Percentiles rank a stretch among this genome's conserved stretches.
phyloP scores from a whole-genome alignment of 306 rosid genomes.

The Corylus avellana region DNA sequence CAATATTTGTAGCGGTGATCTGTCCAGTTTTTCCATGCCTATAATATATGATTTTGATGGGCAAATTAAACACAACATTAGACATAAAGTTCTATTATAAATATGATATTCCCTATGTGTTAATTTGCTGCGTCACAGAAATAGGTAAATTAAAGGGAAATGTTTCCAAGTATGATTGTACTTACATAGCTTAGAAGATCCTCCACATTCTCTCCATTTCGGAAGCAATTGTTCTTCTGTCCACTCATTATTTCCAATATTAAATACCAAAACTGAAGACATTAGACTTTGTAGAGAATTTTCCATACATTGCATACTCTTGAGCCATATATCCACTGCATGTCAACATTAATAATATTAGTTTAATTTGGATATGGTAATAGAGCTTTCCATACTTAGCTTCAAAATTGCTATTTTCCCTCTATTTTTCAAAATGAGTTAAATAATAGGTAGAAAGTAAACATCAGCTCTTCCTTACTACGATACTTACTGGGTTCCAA shows the following conservation, averaged over 20 bases:
- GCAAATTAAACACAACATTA: not conserved
- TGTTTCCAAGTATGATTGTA: not conserved
- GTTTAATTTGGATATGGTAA: too few species aligned
- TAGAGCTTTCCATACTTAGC: too few species aligned
- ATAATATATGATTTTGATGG: not conserved
- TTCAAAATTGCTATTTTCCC: too few species aligned
- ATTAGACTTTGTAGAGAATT: constrained; percentile 24
- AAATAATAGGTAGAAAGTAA: too few species aligned
- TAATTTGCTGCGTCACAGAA: not conserved
- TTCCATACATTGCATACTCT: constrained; percentile 34
- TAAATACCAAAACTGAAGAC: constrained; percentile 19
- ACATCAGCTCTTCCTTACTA: not conserved
- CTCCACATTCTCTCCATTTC: constrained; percentile 13
- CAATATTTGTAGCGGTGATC: not conserved
- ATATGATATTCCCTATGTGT: not conserved
- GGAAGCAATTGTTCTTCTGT: constrained; percentile 1
- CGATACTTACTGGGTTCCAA: constrained; percentile 41
- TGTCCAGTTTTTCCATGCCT: constrained; percentile 39
- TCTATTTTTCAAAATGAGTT: not conserved
- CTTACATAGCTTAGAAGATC: constrained; percentile 28
- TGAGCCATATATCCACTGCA: constrained; percentile 45
- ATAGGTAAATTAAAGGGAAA: not conserved
- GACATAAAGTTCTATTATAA: not conserved
- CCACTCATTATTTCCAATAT: constrained; percentile 21
- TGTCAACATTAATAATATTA: not conserved